Percentiles rank a stretch among this genome's conserved stretches.
These are phyloP conservation scores for Neonectria punicea DNA, from an alignment of 2,329 filamentous ascomycete genomes.

Conservation along the genomic window DNA sequence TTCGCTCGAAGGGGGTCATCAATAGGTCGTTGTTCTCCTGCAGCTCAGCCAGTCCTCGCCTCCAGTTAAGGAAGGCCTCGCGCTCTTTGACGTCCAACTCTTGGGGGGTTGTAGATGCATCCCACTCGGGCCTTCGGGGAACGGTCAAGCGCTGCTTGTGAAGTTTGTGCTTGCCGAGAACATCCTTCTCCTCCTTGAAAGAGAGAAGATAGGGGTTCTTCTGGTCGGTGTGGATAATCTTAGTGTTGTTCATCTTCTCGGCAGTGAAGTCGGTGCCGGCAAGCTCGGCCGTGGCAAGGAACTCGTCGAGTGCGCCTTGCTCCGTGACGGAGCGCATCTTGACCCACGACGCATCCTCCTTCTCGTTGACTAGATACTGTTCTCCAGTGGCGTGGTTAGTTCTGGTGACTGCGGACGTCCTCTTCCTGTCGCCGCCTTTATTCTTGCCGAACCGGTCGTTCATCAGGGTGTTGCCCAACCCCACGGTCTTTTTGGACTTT, in stretches of 20 bases:
- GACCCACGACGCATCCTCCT: constrained; percentile 93
- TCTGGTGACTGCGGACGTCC: constrained; percentile 67
- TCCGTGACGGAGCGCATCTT: constrained; percentile 99
- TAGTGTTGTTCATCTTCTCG: constrained; percentile 98
- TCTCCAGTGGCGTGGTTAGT: constrained; percentile 85
- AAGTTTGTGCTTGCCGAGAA: constrained; percentile 82
- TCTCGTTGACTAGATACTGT: constrained; percentile 91
- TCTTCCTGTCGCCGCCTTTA: constrained; percentile 85
- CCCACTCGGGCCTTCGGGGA: constrained; percentile 89
- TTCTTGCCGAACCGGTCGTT: constrained; percentile 97
- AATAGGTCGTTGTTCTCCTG: constrained; percentile 94
- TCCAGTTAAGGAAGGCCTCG: constrained; percentile 86
- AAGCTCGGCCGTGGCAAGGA: constrained; percentile 92
- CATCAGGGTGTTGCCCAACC: constrained; percentile 97
- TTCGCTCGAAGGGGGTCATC: constrained; percentile 98
- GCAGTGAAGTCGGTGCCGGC: constrained; percentile 99
- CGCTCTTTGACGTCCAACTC: constrained; percentile 84
- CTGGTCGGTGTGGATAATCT: constrained; percentile 97
- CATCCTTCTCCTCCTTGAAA: constrained; percentile 81
- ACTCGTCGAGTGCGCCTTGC: constrained; percentile 96
- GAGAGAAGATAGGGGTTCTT: constrained; percentile 94
- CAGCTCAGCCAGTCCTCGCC: constrained; percentile 88
- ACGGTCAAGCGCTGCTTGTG: constrained; percentile 86
- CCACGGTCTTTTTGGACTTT: constrained; percentile 95
- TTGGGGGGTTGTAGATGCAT: constrained; percentile 82